Evolutionary conservation across 1,139 yeast genomes (phyloP).

Genomic region (Geotrichum histeridarum): DNA sequence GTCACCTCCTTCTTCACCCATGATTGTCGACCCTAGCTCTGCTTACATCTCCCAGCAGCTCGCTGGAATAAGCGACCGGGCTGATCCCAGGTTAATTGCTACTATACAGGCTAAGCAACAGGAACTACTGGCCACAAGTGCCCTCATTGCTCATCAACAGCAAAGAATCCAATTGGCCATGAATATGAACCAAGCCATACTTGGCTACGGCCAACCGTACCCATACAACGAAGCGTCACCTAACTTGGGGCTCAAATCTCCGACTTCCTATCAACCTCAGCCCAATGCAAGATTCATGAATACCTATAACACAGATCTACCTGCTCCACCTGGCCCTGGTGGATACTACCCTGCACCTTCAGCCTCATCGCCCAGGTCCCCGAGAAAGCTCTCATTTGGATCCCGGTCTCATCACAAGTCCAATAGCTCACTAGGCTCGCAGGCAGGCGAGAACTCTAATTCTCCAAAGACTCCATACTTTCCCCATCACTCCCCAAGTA

Average conservation of each 20-base stretch:
- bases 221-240: constrained; percentile 8
- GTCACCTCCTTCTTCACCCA: constrained; percentile 16
- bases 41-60: not conserved
- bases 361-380: constrained; percentile 25
- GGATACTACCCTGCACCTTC: constrained; percentile 23
- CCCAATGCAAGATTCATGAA: constrained; percentile 3
- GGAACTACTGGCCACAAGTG: constrained; percentile 35
- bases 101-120: constrained; percentile 40
- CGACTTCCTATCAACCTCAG: constrained; percentile 6
- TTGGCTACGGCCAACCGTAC: not conserved
- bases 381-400: too few relatives aligned
- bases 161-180: constrained; percentile 35
- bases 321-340: constrained; percentile 10
- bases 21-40: not conserved
- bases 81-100: constrained; percentile 23
- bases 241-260: not conserved
- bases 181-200: constrained; percentile 28
- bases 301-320: constrained; percentile 4
- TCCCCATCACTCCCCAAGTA: not conserved
- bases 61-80: constrained; percentile 8
- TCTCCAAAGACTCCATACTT: not conserved
- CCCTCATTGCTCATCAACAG: constrained; percentile 36
- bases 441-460: not conserved
- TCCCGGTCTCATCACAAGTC: too few relatives aligned
- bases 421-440: too few relatives aligned